Conservation (phyloP, 2,329 filamentous ascomycete genomes). For the Ascochyta viciae-villosae region DNA sequence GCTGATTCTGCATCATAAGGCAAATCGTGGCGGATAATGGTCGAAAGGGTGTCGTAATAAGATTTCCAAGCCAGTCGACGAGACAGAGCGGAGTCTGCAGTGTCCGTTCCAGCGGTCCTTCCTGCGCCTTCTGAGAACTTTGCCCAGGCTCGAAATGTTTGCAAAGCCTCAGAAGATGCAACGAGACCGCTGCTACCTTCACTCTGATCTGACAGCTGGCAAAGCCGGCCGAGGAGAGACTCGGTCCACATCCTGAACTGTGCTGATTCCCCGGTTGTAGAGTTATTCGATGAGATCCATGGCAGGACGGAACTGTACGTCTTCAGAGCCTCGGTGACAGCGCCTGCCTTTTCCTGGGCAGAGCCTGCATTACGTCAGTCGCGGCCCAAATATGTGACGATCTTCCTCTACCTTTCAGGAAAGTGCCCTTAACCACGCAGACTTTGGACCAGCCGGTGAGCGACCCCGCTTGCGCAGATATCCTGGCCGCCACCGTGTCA, state of each 20-base stretch:
- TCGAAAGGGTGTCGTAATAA: constrained; percentile 82
- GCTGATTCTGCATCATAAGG: constrained; percentile 61
- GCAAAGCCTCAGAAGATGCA: constrained; percentile 49
- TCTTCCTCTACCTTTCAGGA: constrained; percentile 70
- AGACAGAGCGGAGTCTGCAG: constrained; percentile 28
- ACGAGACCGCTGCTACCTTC: constrained; percentile 47
- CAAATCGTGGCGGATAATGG: constrained; percentile 72
- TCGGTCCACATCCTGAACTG: constrained; percentile 82
- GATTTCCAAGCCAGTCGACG: constrained; percentile 79
- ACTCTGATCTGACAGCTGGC: constrained; percentile 70
- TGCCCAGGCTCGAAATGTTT: constrained; percentile 68
- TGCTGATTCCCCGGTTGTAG: constrained; percentile 54
- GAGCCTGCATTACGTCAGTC: constrained; percentile 47
- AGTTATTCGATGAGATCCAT: constrained; percentile 64
- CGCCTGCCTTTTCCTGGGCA: constrained; percentile 54
- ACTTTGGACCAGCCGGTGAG: constrained; percentile 80
- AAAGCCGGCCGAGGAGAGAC: constrained; percentile 76
- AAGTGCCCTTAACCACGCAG: constrained; percentile 79
- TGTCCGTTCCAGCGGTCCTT: constrained; percentile 27
- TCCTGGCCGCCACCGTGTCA: constrained; percentile 39
- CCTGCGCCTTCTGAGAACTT: constrained; percentile 65
- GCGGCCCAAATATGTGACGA: constrained; percentile 24
- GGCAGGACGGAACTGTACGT: constrained; percentile 72
- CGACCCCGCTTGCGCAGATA: constrained; percentile 42
- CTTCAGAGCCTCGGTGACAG: constrained; percentile 65